Base-by-base conservation (phyloP, 2,329 filamentous ascomycete species). In the Aspergillus sp. region DNA sequence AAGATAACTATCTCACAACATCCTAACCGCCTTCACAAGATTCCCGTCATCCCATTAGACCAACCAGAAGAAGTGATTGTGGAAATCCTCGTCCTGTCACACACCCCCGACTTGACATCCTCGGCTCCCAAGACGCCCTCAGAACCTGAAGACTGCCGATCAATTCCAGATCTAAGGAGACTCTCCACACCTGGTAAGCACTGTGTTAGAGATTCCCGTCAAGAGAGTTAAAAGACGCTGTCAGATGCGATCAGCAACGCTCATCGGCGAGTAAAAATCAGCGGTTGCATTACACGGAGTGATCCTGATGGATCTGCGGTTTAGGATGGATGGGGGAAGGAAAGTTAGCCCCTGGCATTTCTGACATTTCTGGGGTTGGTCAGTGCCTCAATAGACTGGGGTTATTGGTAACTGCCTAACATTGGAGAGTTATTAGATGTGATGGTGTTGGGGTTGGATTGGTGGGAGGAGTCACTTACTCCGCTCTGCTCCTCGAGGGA, bases 61-160 rank as follows among this genome's bases (percentile, higher is more conserved):
- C 14, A 53, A 14, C 19, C 7, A 21, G 14, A 25, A 45, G 51
- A 41, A 41, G 12, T 8, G 3, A 23, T 39, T 23, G 41, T 40
- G 40, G 51, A 39, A 53, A 53, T 53, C 45, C 17, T 53, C 51
- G 51, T 53, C 51, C 40, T 40, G 41, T 35, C 47, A 39, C 21
- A 39, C 21, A 41, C 7, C 25, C 6, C 9, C 25, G 7, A 27
- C 39, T 41, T 15, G 39, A 17, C 39, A 8, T 12, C 40, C 14
- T 17, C 25, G 15, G n/a, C 12, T 4, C n/a, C 17, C 41, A 44
- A 21, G 27, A 31, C 27, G 23, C 9, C 27, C 27, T 33, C 46
- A 19, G 12, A 44, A 17, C 19, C 41, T 17, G 40, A 39, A 37
- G 19, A 17, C 17, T 17, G 27, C 8, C 27, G 40, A 37, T 53